Evolutionary conservation across 2,329 filamentous ascomycete genomes (phyloP).

Genomic region (Diaporthe ilicicola): DNA sequence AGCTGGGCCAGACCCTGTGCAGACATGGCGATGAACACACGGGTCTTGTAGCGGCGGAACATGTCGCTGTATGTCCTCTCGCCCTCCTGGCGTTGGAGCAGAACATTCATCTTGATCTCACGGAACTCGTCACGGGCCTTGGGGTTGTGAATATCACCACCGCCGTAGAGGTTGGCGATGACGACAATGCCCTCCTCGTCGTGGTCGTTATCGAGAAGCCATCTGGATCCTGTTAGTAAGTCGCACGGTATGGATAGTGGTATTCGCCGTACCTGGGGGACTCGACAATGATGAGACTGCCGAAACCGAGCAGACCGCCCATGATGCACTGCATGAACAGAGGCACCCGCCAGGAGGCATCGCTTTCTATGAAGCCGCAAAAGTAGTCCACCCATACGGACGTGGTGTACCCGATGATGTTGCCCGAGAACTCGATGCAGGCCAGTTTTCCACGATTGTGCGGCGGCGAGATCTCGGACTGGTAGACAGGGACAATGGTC

Average conservation of each 20-base stretch:
- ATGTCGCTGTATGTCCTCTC: conserved; percentile 92
- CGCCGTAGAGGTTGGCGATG: conserved; percentile 96
- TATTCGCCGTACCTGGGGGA: conserved; percentile 77
- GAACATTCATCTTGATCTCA: conserved; percentile 98
- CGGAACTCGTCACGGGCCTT: conserved; percentile 96
- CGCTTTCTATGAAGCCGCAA: conserved; percentile 85
- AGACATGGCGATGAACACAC: conserved; percentile 98
- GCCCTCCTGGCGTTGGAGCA: conserved; percentile 92
- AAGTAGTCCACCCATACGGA: conserved; percentile 99
- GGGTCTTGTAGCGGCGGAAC: conserved; percentile 91
- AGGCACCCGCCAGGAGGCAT: conserved; percentile 91
- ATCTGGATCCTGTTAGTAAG: conserved; percentile 64
- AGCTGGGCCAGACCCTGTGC: conserved; percentile 95
- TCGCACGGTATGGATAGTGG: conserved; percentile 21
- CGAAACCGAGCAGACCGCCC: conserved; percentile 84
- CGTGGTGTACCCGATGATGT: conserved; percentile 93
- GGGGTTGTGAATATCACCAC: conserved; percentile 91
- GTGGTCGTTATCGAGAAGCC: conserved; percentile 96
- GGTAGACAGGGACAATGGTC: conserved; percentile 92
- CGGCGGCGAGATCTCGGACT: conserved; percentile 94
- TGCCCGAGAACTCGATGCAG: conserved; percentile 97
- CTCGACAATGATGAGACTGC: conserved; percentile 93
- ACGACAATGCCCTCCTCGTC: conserved; percentile 99
- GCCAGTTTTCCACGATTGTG: conserved; percentile 96
- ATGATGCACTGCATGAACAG: conserved; percentile 93